Percentiles rank a stretch among this genome's conserved stretches.
Evolutionary conservation across 2,329 filamentous ascomycete species (phyloP).

Genomic region (Trichophyton simii): DNA sequence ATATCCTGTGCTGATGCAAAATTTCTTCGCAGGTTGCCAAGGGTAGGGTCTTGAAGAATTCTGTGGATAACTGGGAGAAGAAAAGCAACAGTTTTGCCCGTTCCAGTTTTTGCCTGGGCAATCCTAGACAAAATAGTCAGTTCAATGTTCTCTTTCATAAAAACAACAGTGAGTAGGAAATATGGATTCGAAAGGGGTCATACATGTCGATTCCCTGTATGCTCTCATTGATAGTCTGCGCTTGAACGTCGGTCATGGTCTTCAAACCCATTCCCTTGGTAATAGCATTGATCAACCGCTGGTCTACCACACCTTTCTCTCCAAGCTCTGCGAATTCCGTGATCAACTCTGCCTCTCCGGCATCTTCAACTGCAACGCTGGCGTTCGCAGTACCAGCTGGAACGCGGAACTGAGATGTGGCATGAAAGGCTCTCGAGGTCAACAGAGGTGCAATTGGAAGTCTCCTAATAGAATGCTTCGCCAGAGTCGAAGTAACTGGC

Average conservation of each 20-base stretch:
- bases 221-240: constrained; percentile 66
- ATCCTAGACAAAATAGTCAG: constrained; percentile 41
- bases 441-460: constrained; percentile 13
- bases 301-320: constrained; percentile 41
- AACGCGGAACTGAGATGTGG: constrained; percentile 19
- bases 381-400: constrained; percentile 17
- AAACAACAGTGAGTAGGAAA: constrained; percentile 12
- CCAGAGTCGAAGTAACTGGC: constrained; percentile 17
- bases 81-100: constrained; percentile 92
- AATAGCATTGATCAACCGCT: constrained; percentile 55
- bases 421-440: constrained; percentile 21
- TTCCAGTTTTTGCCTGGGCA: constrained; percentile 92
- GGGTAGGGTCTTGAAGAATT: constrained; percentile 53
- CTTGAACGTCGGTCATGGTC: constrained; percentile 86
- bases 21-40: constrained; percentile 24
- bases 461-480: constrained; percentile 18
- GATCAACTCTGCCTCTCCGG: constrained; percentile 16
- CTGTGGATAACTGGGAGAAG: constrained; percentile 73
- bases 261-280: constrained; percentile 61
- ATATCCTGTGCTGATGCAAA: constrained; percentile 36
- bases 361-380: constrained; percentile 11
- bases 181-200: constrained; percentile 24
- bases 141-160: background rate
- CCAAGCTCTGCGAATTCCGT: constrained; percentile 30
- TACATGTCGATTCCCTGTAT: constrained; percentile 73